Base-by-base conservation (phyloP, 1,139 yeast species). In the Wickerhamomyces sp. region DNA sequence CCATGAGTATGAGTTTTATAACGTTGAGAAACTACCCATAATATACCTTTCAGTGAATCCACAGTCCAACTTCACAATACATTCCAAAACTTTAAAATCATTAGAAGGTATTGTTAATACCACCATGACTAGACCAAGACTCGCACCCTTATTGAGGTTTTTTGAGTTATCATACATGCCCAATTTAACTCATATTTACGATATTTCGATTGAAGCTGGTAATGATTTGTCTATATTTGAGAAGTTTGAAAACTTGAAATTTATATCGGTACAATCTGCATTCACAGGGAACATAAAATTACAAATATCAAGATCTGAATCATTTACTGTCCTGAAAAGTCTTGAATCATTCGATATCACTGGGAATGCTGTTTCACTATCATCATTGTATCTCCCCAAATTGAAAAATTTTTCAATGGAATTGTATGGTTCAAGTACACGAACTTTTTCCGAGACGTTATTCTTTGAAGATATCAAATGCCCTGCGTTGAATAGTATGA, bases 171-270 rank as follows among this genome's bases (percentile, higher is more conserved):
- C 57, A 6, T 35, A 47, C 10, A 7, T 55, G 11, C 57, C 57
- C 7, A 50, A 50, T 30, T 34, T 55, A 10, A 40, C 23, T 29
- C 36, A 42, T 13, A 45, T 55, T 9, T 37, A 39, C 6, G 57
- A 52, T 6, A 43, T 55, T 15, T 54, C 59, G 2, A 50, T 55
- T 27, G 56, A 54, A 34, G 48, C 52, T 36, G 59, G 57, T 2
- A 4, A 45, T 1, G 41, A 47, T 10, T 40, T 55, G 27, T 39
- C 47, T 27, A 44, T 53, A 14, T 55, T 55, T 48, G 53, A 48
- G 18, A 42, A 40, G 11, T 54, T 50, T 34, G 27, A 36, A 7
- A 39, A 46, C 11, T 36, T 55, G 31, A 46, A 51, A 14, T 39
- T 36, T 6, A 37, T 55, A 15, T 45, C 48, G 8, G 39, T 55